Base-by-base conservation (phyloP, 2,329 filamentous ascomycete genomes). In the Aplosporella prunicola region DNA sequence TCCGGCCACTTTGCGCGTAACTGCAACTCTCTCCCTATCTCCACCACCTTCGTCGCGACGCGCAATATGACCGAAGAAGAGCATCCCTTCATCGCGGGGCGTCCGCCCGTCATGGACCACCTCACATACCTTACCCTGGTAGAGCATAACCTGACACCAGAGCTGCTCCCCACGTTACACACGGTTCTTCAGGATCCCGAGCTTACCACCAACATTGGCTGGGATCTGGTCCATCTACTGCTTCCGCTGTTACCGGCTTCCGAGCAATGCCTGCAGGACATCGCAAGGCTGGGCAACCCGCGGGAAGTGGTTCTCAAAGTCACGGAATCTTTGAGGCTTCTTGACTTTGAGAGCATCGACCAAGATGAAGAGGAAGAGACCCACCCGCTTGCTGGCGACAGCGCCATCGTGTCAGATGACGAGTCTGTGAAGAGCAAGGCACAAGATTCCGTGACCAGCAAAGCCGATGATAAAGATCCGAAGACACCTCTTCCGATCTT, bases 291-390 rank as follows among this genome's bases (percentile, higher is more conserved):
- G 25, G 84, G 83, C 34, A 91, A 89, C 53, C 84, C 84, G 1
- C 69, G 83, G 34, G 84, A 91, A 58, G 81, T 87, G 30, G 80
- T 89, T 42, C 67, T 91, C 48, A 88, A 88, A 55, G 76, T 86
- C 20, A 78, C 84, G 17, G 82, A 88, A 55, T 74, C 76, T 10
- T 64, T 91, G 43, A 74, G 81, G 35, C 50, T 72, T 11, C 63
- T 82, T 5, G 68, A 74, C 18, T 69, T 74, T 25, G 53, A 60
- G 52, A 53, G 5, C 43, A 46, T 10, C 55, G 62, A 66, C n/a
- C 62, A 68, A 17, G 59, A 62, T 7, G 61, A 57, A 8, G 58
- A 60, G 14, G 47, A 49, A n/a, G 46, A 45, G 15, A 51, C 54
- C 20, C 32, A 44, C 27, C 29, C 20, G 9, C 32, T 38, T 23